phyloP scores from a whole-genome alignment of 2,329 filamentous ascomycete species.

The Aspergillus sp. region DNA sequence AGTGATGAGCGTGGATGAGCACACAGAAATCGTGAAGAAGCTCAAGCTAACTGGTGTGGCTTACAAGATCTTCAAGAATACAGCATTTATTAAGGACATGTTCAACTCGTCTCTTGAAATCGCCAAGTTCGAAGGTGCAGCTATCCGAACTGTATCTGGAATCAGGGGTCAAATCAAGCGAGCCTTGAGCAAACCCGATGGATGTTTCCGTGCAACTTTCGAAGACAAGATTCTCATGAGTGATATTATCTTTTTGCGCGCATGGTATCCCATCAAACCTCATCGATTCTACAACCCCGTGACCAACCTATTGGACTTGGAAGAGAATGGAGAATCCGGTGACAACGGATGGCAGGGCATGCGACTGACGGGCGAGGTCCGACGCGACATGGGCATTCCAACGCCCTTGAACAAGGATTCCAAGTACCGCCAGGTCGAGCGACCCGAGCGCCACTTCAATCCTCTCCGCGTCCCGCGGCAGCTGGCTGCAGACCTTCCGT shows the following conservation, averaged over 20 bases:
- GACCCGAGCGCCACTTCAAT: conserved; percentile 72
- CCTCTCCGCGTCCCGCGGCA: conserved; percentile 51
- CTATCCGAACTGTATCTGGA: conserved; percentile 93
- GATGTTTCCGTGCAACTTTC: conserved; percentile 94
- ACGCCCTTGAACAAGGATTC: conserved; percentile 83
- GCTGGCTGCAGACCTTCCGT: conserved; percentile 77
- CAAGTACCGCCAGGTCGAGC: conserved; percentile 69
- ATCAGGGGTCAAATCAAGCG: conserved; percentile 97
- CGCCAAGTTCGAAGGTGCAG: conserved; percentile 95
- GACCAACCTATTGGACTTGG: conserved; percentile 76
- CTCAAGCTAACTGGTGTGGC: conserved; percentile 91
- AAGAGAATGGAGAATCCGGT: conserved; percentile 29
- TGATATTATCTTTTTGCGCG: conserved; percentile 92
- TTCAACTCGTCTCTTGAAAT: conserved; percentile 91
- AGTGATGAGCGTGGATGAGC: conserved; percentile 90
- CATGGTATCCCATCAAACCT: conserved; percentile 95
- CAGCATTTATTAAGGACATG: conserved; percentile 98
- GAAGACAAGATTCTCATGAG: conserved; percentile 98
- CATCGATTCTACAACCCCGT: conserved; percentile 97
- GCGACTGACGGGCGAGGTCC: conserved; percentile 90
- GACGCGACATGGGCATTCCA: conserved; percentile 69
- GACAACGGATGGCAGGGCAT: conserved; percentile 73
- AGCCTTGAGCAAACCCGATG: conserved; percentile 87
- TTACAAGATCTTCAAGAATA: conserved; percentile 99
- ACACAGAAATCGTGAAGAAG: conserved; percentile 98